phyloP scores from a whole-genome alignment of 352 stramenopile genomes.

The Thraustotheca clavata region DNA sequence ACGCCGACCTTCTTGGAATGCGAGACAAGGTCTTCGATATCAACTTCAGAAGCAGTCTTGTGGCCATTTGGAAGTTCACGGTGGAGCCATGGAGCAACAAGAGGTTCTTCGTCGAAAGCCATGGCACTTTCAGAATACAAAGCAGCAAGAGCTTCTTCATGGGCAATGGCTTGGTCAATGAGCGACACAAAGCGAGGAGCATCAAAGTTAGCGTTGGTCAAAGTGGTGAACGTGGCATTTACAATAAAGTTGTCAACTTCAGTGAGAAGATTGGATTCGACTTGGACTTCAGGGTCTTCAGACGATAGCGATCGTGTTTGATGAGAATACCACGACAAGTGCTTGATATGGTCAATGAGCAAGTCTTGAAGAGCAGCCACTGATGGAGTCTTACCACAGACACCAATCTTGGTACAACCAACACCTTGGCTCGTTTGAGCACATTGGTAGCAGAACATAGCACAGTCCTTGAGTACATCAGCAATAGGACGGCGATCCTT shows the following conservation, averaged over 20 bases:
- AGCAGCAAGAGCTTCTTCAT: slow-evolving; percentile 25
- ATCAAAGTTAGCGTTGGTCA: slow-evolving; percentile 78
- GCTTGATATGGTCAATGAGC: slow-evolving; percentile 23
- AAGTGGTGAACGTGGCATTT: slow-evolving; percentile 27
- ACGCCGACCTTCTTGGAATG: slow-evolving; percentile 14
- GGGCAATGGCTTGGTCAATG: slow-evolving; percentile 34
- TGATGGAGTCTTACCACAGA: slow-evolving; percentile 57
- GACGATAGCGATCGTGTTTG: slow-evolving; percentile 7
- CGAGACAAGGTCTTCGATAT: slow-evolving; percentile 20
- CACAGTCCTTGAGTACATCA: slow-evolving; percentile 26
- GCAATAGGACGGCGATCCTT: slow-evolving; percentile 15
- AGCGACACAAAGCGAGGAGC: slow-evolving; percentile 31
- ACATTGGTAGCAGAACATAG: slow-evolving; percentile 71
- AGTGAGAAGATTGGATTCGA: background rate
- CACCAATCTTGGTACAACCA: slow-evolving; percentile 45
- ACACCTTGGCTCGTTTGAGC: slow-evolving; percentile 54
- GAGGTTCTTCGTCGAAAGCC: background rate
- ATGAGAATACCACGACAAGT: slow-evolving; percentile 18
- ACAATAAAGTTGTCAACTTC: slow-evolving; percentile 21
- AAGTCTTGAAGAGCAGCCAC: slow-evolving; percentile 44
- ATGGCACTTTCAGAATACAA: background rate
- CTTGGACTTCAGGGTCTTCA: too few species aligned
- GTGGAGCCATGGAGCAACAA: background rate
- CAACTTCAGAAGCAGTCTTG: background rate
- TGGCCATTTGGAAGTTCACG: background rate